Conservation (phyloP, 1,139 yeast species). For the Debaryomyces subglobosus region DNA sequence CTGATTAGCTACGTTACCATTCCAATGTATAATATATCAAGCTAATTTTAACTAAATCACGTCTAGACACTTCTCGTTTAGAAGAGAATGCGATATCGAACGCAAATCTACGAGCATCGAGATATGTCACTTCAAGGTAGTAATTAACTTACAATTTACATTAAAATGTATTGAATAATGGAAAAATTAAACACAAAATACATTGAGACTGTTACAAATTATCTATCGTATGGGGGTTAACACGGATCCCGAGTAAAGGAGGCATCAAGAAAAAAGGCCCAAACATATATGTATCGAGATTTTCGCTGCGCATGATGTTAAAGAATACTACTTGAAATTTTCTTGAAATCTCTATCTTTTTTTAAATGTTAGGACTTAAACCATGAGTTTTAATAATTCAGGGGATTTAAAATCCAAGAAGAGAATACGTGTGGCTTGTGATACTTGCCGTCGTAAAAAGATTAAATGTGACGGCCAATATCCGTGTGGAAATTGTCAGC, state of each 20-base stretch:
- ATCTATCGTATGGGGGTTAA: too few species aligned
- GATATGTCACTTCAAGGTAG: too few species aligned
- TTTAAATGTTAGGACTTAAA: neutral
- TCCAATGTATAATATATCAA: neutral
- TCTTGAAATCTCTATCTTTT: neutral
- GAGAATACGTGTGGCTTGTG: slow-evolving; percentile 50
- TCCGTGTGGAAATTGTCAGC: slow-evolving; percentile 49
- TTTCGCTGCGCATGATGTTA: neutral
- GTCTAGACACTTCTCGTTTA: too few species aligned
- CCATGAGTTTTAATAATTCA: neutral
- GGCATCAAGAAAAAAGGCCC: too few species aligned
- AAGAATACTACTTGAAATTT: neutral
- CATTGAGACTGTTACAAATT: too few species aligned
- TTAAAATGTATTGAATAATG: too few species aligned
- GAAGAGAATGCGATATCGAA: slow-evolving; percentile 63
- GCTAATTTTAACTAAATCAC: too few species aligned
- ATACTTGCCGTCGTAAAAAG: slow-evolving; percentile 52
- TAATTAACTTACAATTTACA: too few species aligned
- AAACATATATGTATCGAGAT: too few species aligned
- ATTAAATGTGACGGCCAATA: slow-evolving; percentile 52
- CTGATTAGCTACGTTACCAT: neutral
- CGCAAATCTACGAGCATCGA: slow-evolving; percentile 45
- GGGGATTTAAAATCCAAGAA: slow-evolving; percentile 10
- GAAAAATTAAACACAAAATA: too few species aligned
- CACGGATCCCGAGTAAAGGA: too few species aligned